Evolutionary conservation across 2,329 filamentous ascomycete species (phyloP).

Genomic region (Aspergillus glaucus): DNA sequence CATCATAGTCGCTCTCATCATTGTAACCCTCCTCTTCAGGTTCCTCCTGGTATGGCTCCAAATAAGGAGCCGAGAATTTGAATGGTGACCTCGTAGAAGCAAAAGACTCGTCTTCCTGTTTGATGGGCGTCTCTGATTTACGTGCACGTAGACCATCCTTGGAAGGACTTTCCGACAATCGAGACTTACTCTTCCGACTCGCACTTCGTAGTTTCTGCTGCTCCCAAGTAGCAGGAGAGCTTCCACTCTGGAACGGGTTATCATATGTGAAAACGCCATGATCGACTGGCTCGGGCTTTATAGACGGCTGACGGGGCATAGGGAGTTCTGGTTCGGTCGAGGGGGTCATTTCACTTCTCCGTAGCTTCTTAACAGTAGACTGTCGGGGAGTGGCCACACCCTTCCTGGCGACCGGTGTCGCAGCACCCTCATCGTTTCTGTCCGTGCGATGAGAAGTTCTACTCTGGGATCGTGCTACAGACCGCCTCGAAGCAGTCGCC

Average conservation of each 20-base stretch:
- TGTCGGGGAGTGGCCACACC: slow-evolving; percentile 28
- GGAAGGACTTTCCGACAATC: slow-evolving; percentile 31
- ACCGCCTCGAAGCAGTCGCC: slow-evolving; percentile 23
- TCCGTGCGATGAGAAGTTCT: slow-evolving; percentile 27
- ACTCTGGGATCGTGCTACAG: slow-evolving; percentile 28
- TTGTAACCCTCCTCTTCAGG: slow-evolving; percentile 32
- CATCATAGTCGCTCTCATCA: slow-evolving; percentile 55
- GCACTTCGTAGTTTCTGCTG: slow-evolving; percentile 40
- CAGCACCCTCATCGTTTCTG: slow-evolving; percentile 24
- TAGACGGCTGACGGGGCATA: slow-evolving; percentile 25
- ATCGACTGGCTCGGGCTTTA: slow-evolving; percentile 43
- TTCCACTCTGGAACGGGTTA: slow-evolving; percentile 88
- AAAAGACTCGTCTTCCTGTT: slow-evolving; percentile 48
- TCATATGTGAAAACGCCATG: slow-evolving; percentile 75
- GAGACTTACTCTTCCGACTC: slow-evolving; percentile 47
- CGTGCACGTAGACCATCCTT: slow-evolving; percentile 24
- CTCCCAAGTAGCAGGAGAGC: slow-evolving; percentile 55
- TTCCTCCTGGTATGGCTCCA: slow-evolving; percentile 34
- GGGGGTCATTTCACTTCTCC: slow-evolving; percentile 42
- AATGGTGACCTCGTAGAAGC: slow-evolving; percentile 54
- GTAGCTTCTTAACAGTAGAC: slow-evolving; percentile 46
- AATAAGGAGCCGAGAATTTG: slow-evolving; percentile 45
- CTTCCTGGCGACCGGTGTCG: slow-evolving; percentile 32
- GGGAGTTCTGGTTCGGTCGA: slow-evolving; percentile 27
- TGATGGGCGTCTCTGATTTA: slow-evolving; percentile 30